Conservation (phyloP, 257 asterid species). For the Nyctanthes arbortristis region DNA sequence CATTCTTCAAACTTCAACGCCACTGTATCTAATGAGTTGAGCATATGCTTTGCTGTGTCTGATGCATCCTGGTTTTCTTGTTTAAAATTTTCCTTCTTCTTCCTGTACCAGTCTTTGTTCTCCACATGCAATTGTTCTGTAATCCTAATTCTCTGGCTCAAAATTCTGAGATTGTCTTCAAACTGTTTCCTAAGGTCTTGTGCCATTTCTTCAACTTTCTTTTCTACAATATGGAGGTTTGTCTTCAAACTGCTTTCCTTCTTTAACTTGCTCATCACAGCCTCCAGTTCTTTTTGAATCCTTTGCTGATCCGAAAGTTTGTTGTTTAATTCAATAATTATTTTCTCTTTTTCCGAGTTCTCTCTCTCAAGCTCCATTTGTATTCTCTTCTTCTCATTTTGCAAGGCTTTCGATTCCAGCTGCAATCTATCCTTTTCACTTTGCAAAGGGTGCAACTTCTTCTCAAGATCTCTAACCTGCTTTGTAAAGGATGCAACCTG, state of each 20-base stretch:
- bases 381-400: slow-evolving; percentile 27
- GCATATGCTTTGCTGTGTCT: slow-evolving; percentile 39
- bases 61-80: slow-evolving; percentile 43
- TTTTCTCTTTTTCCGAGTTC: slow-evolving; percentile 30
- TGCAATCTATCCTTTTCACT: slow-evolving; percentile 36
- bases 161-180: slow-evolving; percentile 67
- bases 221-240: slow-evolving; percentile 48
- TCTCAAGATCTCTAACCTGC: no score
- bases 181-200: slow-evolving; percentile 60
- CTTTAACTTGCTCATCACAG: slow-evolving; percentile 22
- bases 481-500: no score
- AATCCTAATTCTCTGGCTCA: slow-evolving; percentile 76
- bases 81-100: slow-evolving; percentile 40
- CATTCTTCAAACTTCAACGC: slow-evolving; percentile 60
- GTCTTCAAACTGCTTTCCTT: slow-evolving; percentile 38
- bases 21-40: slow-evolving; percentile 52
- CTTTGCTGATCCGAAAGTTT: slow-evolving; percentile 39
- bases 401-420: slow-evolving; percentile 30
- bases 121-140: slow-evolving; percentile 88
- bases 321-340: slow-evolving; percentile 38
- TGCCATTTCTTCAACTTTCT: slow-evolving; percentile 64
- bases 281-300: slow-evolving; percentile 16
- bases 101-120: slow-evolving; percentile 62
- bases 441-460: slow-evolving; percentile 24
- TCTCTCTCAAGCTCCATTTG: slow-evolving; percentile 27